Percentiles rank a stretch among this genome's conserved stretches.
Evolutionary conservation across 2,329 filamentous ascomycete genomes (phyloP).

Genomic region (Trichophyton rubrum): DNA sequence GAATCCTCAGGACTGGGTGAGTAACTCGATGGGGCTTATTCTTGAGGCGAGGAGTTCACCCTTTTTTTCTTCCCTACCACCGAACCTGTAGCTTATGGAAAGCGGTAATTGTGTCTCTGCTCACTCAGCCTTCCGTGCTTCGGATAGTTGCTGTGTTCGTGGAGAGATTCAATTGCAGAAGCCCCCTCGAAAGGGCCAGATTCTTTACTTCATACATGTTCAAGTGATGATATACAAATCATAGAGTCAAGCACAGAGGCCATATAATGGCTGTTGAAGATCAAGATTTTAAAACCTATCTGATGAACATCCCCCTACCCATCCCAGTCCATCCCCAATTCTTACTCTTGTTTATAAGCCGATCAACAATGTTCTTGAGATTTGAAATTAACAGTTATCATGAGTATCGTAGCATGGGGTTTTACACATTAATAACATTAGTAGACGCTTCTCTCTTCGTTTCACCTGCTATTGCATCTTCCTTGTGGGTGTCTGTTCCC

Average conservation of each 20-base stretch:
- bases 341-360: slow-evolving; percentile 5
- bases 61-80: slow-evolving; percentile 26
- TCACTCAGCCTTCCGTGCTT: slow-evolving; percentile 24
- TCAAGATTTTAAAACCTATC: slow-evolving; percentile 38
- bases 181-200: slow-evolving; percentile 60
- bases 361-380: not conserved
- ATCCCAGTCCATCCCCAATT: not conserved
- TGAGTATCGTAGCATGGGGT: not conserved
- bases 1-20: slow-evolving; percentile 24
- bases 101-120: slow-evolving; percentile 28
- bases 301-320: slow-evolving; percentile 30
- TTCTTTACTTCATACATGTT: slow-evolving; percentile 39
- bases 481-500: slow-evolving; percentile 1
- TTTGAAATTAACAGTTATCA: not conserved
- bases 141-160: slow-evolving; percentile 12
- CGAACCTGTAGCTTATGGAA: slow-evolving; percentile 44
- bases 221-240: slow-evolving; percentile 80
- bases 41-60: slow-evolving; percentile 84
- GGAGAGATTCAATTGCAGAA: slow-evolving; percentile 32
- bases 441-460: not conserved
- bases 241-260: slow-evolving; percentile 99
- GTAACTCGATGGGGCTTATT: slow-evolving; percentile 99
- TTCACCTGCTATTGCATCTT: slow-evolving; percentile 1
- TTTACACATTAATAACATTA: not conserved
- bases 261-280: slow-evolving; percentile 35